Base-by-base conservation (phyloP, 2,329 filamentous ascomycete genomes). In the Tolypocladium nubicola region DNA sequence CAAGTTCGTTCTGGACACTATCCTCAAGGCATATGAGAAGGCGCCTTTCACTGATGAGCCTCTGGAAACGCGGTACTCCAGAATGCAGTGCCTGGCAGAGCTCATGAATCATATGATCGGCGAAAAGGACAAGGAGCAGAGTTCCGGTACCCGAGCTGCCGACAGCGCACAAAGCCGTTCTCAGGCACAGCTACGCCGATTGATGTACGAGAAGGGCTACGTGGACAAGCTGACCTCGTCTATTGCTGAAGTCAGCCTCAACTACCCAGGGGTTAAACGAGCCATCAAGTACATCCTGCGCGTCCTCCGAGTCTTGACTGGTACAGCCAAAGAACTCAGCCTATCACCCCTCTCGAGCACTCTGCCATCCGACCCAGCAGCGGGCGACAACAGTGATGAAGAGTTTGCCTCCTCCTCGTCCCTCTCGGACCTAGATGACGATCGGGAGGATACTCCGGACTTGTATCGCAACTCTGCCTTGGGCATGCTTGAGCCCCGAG, bases 121-220 rank as follows among this genome's bases (percentile, higher is more conserved):
- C 57, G 89, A 90, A 50, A 88, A 88, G 69, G 84, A 90, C 16
- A 88, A 82, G 64, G 79, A 83, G 19, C 77, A 78, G 52, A 73
- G 73, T 61, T 74, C 73, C 59, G 73, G 71, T 43, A 59, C 64
- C n/a, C 60, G 76, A 69, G 60, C 71, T 64, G 61, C 75, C 56
- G 66, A 79, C 63, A 68, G 69, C 53, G 61, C 70, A 55, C 67
- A 75, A 50, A 68, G 71, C 30, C 76, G 79, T 49, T 92, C 91
- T 9, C 88, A 92, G 61, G 86, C 88, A 65, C 91, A 96, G 67
- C 82, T 99, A 63, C 87, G 90, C 39, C 90, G 91, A 63, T 85
- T 97, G 59, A 99, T 99, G 94, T 97, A 96, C 66, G 94, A 99
- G 74, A 99, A 97, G 75, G 91, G 95, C 57, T 96, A 94, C 69